These are phyloP conservation scores for Ustilago nuda DNA, from an alignment of 1,284 basidiomycete genomes.

Conservation along the genomic window DNA sequence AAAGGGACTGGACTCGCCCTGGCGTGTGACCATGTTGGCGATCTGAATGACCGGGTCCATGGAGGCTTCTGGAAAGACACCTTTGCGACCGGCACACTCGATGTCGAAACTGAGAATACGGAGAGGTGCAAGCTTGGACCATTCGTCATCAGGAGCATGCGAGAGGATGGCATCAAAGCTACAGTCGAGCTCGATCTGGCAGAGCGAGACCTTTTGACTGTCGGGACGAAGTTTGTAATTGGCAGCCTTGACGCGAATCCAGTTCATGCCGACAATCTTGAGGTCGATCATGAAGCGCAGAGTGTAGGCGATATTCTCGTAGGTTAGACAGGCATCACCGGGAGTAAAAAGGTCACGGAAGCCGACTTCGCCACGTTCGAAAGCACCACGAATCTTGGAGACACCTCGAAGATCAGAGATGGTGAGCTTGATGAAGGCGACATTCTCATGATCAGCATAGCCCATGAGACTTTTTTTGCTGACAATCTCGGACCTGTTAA, in stretches of 20 bases:
- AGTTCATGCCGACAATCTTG: conserved; percentile 69
- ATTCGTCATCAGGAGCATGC: conserved; percentile 66
- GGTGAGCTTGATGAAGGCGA: conserved; percentile 67
- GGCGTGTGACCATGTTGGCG: conserved; percentile 69
- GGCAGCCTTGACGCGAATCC: conserved; percentile 61
- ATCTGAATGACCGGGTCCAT: conserved; percentile 69
- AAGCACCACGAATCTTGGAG: conserved; percentile 60
- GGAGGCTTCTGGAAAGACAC: conserved; percentile 66
- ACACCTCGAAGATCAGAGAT: conserved; percentile 60
- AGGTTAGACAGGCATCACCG: conserved; percentile 62
- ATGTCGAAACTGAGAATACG: conserved; percentile 69
- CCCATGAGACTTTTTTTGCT: conserved; percentile 66
- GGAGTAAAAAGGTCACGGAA: conserved; percentile 65
- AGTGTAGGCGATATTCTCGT: conserved; percentile 68
- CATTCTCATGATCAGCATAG: conserved; percentile 62
- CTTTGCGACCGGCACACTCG: conserved; percentile 69
- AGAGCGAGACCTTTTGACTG: conserved; percentile 54
- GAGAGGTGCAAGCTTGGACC: conserved; percentile 66
- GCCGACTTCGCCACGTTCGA: conserved; percentile 66
- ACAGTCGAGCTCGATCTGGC: conserved; percentile 68
- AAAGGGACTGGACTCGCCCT: conserved; percentile 66
- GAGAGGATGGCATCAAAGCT: conserved; percentile 59
- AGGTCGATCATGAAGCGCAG: conserved; percentile 69
- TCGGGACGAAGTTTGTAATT: conserved; percentile 61
- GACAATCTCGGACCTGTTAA: conserved; percentile 52